Percentiles rank a stretch among this genome's conserved stretches.
Evolutionary conservation across 2,329 filamentous ascomycete genomes (phyloP).

Genomic region (Calonectria montana): DNA sequence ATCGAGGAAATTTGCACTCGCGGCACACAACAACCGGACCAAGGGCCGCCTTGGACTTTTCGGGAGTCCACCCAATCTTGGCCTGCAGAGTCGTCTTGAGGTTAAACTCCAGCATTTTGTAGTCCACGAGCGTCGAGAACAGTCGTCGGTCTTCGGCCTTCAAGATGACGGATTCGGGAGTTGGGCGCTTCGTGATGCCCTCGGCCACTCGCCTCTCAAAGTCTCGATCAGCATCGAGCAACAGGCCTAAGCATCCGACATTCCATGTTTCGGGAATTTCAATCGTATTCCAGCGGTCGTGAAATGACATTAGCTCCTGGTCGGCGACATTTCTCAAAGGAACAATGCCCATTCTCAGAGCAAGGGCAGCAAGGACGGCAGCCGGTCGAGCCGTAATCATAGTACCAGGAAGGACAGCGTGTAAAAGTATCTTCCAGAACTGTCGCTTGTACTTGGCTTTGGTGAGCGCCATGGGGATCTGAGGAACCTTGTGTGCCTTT

Average conservation of each 20-base stretch:
- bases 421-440: slow-evolving; percentile 62
- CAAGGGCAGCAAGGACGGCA: slow-evolving; percentile 59
- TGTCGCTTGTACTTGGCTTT: slow-evolving; percentile 46
- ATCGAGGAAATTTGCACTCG: slow-evolving; percentile 57
- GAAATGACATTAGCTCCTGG: slow-evolving; percentile 54
- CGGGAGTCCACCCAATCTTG: slow-evolving; percentile 57
- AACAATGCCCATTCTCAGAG: slow-evolving; percentile 59
- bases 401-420: slow-evolving; percentile 60
- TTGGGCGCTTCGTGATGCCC: slow-evolving; percentile 30
- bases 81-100: slow-evolving; percentile 57
- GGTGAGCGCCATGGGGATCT: slow-evolving; percentile 57
- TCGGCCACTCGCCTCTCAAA: slow-evolving; percentile 43
- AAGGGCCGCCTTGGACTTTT: slow-evolving; percentile 55
- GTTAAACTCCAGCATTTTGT: slow-evolving; percentile 59
- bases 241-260: slow-evolving; percentile 55
- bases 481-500: slow-evolving; percentile 48
- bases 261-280: slow-evolving; percentile 63
- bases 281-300: slow-evolving; percentile 58
- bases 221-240: slow-evolving; percentile 59
- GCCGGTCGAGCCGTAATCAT: slow-evolving; percentile 57
- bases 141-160: slow-evolving; percentile 51
- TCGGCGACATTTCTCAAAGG: slow-evolving; percentile 54
- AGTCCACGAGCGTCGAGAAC: slow-evolving; percentile 58
- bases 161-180: slow-evolving; percentile 43
- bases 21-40: slow-evolving; percentile 56